Evolutionary conservation across 2,329 filamentous ascomycete genomes (phyloP).

Genomic region (Alternaria infectoria): DNA sequence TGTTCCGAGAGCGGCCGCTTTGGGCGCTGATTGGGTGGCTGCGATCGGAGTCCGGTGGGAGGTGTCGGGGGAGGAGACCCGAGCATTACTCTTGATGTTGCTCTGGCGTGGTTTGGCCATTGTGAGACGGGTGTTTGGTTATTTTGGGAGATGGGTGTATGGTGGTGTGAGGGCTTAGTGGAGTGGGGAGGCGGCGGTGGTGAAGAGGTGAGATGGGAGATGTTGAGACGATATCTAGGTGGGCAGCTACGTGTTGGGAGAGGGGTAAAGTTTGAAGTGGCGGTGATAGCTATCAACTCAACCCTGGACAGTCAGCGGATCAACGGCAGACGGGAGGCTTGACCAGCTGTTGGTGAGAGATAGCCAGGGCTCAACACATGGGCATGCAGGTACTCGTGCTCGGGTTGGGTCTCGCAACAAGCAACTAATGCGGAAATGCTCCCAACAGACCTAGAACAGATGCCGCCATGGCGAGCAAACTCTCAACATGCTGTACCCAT

Average conservation of each 20-base stretch:
- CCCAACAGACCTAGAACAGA: constrained; percentile 22
- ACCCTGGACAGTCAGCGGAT: constrained; percentile 3
- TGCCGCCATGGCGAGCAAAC: constrained; percentile 6
- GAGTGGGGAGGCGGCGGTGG: constrained; percentile 5
- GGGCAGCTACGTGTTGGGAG: not conserved
- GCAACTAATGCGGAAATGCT: constrained; percentile 29
- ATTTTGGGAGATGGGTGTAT: not conserved
- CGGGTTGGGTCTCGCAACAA: constrained; percentile 23
- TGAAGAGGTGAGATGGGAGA: not conserved
- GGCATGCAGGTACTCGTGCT: constrained; percentile 12
- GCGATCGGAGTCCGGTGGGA: constrained; percentile 29
- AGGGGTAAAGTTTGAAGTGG: not conserved
- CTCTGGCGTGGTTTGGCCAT: not conserved
- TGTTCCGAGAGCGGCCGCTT: constrained; percentile 6
- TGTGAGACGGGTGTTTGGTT: not conserved
- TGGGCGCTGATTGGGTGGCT: constrained; percentile 17
- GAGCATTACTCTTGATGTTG: constrained; percentile 12
- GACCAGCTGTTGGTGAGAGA: constrained; percentile 26
- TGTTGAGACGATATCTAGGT: not conserved
- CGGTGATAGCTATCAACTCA: not conserved
- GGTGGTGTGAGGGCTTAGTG: not conserved
- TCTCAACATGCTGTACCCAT: not conserved
- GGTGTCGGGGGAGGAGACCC: constrained; percentile 31
- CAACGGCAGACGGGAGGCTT: constrained; percentile 19
- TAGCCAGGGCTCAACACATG: constrained; percentile 25